These are phyloP conservation scores for Seminavis robusta DNA, from an alignment of 108 stramenopile species.

Conservation along the genomic window DNA sequence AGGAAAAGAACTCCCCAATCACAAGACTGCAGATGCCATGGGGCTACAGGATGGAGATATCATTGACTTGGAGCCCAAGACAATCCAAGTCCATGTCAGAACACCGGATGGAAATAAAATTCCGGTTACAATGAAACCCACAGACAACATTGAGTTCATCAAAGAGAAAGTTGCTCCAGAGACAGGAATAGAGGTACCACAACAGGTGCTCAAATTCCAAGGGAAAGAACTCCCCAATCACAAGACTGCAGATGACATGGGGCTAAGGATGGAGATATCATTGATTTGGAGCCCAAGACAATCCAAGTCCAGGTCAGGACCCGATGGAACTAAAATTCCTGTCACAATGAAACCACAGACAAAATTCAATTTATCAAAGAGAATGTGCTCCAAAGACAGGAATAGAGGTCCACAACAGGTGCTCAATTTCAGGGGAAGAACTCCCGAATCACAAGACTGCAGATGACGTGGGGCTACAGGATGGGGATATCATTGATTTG, in stretches of 20 bases:
- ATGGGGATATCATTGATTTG: constrained; percentile 11
- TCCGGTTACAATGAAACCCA: constrained; percentile 4
- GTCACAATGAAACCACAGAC: constrained; percentile 12
- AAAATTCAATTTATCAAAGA: constrained; percentile 9
- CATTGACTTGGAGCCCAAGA: constrained; percentile 20
- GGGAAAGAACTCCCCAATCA: constrained; percentile 14
- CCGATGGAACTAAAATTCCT: constrained; percentile 13
- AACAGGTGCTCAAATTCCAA: constrained; percentile 10
- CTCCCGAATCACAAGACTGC: constrained; percentile 1
- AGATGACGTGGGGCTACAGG: constrained; percentile 5
- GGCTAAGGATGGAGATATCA: constrained; percentile 4
- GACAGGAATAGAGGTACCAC: constrained; percentile 10
- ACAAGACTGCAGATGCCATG: constrained; percentile 9
- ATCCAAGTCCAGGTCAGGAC: constrained; percentile 13
- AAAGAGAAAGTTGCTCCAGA: constrained; percentile 14
- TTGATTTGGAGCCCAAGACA: constrained; percentile 11
- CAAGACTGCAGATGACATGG: constrained; percentile 1
- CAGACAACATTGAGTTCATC: constrained; percentile 8
- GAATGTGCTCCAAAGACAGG: constrained; percentile 10
- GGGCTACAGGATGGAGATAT: constrained; percentile 16
- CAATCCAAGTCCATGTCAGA: background rate
- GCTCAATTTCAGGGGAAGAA: background rate
- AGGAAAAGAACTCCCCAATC: constrained; percentile 13
- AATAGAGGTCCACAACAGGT: constrained; percentile 11
- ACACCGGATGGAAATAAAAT: constrained; percentile 14